A percentile compares a stretch with the other conserved stretches of the same genome.
Conservation (phyloP, 2,329 filamentous ascomycete genomes). For the Alternaria panax region DNA sequence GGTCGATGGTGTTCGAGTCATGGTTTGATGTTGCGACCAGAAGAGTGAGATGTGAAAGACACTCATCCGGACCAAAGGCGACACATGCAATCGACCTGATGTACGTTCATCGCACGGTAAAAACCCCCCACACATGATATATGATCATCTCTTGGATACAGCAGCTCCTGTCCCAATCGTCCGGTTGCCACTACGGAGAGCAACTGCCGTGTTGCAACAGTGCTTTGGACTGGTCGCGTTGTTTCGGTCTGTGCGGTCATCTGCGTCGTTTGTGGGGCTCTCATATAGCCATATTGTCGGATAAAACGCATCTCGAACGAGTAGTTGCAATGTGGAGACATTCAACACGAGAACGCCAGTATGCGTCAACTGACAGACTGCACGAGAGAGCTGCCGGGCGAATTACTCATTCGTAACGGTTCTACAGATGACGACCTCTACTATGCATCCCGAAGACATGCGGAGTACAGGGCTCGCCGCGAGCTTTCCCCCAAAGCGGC, state of each 20-base stretch:
- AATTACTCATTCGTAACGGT: too few species aligned
- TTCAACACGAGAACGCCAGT: too few species aligned
- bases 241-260: neutral
- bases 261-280: neutral
- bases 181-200: neutral
- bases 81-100: neutral
- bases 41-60: neutral
- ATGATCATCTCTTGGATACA: neutral
- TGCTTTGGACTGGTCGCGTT: neutral
- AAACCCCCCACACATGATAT: neutral
- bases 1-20: fast-evolving
- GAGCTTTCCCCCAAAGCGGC: neutral
- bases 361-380: too few species aligned
- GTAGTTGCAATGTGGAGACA: neutral
- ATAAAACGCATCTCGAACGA: neutral
- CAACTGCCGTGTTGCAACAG: neutral
- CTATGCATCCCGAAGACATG: neutral
- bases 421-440: neutral
- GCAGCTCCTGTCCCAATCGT: fast-evolving
- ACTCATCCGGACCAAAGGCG: neutral
- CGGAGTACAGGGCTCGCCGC: neutral
- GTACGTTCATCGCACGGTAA: neutral
- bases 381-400: too few species aligned
- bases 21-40: neutral
- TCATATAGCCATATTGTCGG: neutral